Evolutionary conservation across 2,329 filamentous ascomycete genomes (phyloP), one percentile per base, ranked within the genome.

Genomic region (Lasiodiplodia gonubiensis): DNA sequence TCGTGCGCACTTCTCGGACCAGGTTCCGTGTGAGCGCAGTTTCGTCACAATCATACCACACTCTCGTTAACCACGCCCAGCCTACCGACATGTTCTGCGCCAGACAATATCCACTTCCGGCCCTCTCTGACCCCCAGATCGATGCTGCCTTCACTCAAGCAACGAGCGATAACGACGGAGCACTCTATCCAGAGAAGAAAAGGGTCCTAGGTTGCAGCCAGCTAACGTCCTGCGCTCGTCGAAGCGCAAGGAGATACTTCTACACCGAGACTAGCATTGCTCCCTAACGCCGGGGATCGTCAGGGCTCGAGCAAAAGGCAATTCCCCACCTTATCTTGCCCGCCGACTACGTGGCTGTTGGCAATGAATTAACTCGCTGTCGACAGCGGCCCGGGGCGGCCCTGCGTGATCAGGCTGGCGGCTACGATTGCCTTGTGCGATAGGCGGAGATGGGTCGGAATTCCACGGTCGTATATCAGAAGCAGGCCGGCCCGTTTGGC

Each of bases 271-370:
- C 59, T 63, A 63, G 59, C 59, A 46, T 21, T n/a, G 59, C 59
- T 51, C 30, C 37, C 59, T 51, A 63, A 51, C 27, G 14, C 59
- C 59, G 59, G 57, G 10, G 59, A 63, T 63, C 59, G 59, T 63
- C 59, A 51, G 59, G 59, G 59, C 42, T 25, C 46, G 10, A 48
- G 23, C 25, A 37, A n/a, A 16, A 49, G 42, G 35, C 18, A 30
- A 30, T 33, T 48, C 59, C 49, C 59, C 46, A 51, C 59, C 18
- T 25, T 14, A 46, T 27, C 25, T 16, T 16, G 35, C 6, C 18
- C 37, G 55, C 37, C 55, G 37, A 21, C 35, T 61, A 61, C 57
- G 57, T 48, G 39, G 57, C 39, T 12, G 57, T 23, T 25, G 37
- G 23, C 55, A 48, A 11, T 14, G n/a, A 14, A n/a, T 12, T 61